These are phyloP conservation scores for Trichosporon inkin DNA, from an alignment of 1,284 basidiomycete species.

Conservation along the genomic window DNA sequence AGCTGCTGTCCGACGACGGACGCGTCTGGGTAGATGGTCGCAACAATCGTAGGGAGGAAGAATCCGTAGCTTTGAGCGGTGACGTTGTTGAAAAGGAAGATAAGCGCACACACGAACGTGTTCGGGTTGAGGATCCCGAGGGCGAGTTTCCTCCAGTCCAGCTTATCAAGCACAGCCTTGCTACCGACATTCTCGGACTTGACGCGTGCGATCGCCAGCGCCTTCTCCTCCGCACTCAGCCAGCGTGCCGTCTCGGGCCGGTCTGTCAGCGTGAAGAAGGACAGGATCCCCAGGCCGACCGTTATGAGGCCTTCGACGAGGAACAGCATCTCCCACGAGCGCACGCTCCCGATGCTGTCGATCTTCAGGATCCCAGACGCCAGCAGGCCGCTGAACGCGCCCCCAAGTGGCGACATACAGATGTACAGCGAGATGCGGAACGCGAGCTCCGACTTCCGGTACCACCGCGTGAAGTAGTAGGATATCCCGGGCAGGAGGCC, in stretches of 20 bases:
- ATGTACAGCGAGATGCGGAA: conserved; percentile 26
- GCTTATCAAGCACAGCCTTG: conserved; percentile 35
- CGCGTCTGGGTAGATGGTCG: conserved; percentile 43
- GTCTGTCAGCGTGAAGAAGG: conserved; percentile 39
- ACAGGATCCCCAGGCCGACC: conserved; percentile 18
- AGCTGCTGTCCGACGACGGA: conserved; percentile 44
- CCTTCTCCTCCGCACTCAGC: conserved; percentile 29
- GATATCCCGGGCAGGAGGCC: conserved; percentile 33
- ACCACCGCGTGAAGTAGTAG: conserved; percentile 26
- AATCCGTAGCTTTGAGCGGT: conserved; percentile 42
- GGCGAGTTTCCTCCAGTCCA: conserved; percentile 27
- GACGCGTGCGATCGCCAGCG: conserved; percentile 26
- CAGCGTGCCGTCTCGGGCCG: conserved; percentile 33
- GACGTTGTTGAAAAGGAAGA: conserved; percentile 50
- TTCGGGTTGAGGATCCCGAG: conserved; percentile 31
- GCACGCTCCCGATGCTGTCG: conserved; percentile 13
- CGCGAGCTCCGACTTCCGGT: conserved; percentile 12
- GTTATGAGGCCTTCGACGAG: conserved; percentile 25
- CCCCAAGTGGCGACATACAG: conserved; percentile 20
- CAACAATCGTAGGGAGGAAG: conserved; percentile 46
- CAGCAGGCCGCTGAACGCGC: conserved; percentile 24
- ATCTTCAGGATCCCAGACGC: conserved; percentile 22
- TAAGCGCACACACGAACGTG: conserved; percentile 31
- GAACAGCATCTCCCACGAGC: conserved; percentile 23
- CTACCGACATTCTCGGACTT: conserved; percentile 48